A percentile compares a stretch with the other conserved stretches of the same genome.
These are phyloP conservation scores for Gastrolobium bilobum DNA, from an alignment of 306 rosid species.

Conservation along the genomic window DNA sequence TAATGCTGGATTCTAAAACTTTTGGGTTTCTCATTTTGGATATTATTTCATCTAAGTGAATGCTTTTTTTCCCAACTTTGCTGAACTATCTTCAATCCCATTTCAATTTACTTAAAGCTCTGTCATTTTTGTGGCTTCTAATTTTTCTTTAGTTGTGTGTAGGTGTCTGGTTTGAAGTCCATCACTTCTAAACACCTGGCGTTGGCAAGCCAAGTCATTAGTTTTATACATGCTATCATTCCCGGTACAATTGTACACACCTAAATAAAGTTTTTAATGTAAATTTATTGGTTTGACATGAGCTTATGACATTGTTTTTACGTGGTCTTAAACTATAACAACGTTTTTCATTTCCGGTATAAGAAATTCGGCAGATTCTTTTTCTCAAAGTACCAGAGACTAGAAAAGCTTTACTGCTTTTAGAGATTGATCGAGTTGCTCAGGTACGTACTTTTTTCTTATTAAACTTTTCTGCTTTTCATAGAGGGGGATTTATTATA, in stretches of 20 bases:
- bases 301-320: conserved; percentile 36
- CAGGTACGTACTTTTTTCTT: conserved; percentile 65
- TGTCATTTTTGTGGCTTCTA: conserved; percentile 46
- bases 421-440: conserved; percentile 94
- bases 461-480: conserved; percentile 19
- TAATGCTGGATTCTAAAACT: conserved; percentile 21
- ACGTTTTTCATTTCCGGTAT: conserved; percentile 55
- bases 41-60: conserved; percentile 19
- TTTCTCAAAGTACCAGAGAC: conserved; percentile 92
- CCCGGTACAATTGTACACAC: conserved; percentile 68
- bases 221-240: conserved; percentile 81
- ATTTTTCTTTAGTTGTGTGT: conserved; percentile 47
- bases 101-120: conserved; percentile 38
- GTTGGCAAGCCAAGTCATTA: conserved; percentile 98
- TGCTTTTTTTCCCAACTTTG: not conserved
- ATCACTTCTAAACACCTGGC: conserved; percentile 98
- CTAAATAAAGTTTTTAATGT: conserved; percentile 30
- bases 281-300: conserved; percentile 17
- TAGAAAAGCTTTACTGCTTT: conserved; percentile 76
- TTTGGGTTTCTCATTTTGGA: conserved; percentile 22
- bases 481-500: conserved; percentile 5
- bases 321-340: conserved; percentile 44
- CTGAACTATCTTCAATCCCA: conserved; percentile 29
- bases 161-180: conserved; percentile 99
- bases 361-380: conserved; percentile 93